phyloP scores from a whole-genome alignment of 106 monocot genomes.

The Dendrobium chrysotoxum region DNA sequence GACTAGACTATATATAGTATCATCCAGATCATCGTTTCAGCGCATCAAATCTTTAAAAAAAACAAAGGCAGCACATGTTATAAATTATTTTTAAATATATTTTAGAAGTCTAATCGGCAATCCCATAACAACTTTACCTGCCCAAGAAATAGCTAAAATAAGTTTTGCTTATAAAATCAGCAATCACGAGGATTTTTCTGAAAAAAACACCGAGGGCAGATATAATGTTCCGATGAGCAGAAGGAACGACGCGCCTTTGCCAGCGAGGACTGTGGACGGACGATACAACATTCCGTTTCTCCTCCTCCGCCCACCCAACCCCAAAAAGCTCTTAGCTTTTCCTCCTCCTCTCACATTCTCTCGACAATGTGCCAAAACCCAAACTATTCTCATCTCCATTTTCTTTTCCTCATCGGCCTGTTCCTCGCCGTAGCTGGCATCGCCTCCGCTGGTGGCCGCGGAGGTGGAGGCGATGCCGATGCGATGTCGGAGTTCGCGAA shows the following conservation, averaged over 20 bases:
- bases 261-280: background rate
- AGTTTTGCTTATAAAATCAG: background rate
- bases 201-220: background rate
- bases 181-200: background rate
- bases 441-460: background rate
- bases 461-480: conserved; percentile 1
- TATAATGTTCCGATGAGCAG: background rate
- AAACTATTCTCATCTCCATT: background rate
- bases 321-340: background rate
- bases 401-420: background rate
- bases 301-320: background rate
- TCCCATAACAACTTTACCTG: too few relatives aligned
- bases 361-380: background rate
- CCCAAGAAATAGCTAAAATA: background rate
- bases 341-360: background rate
- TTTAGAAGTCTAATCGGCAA: background rate
- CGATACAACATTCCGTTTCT: background rate
- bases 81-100: background rate
- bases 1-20: too few relatives aligned
- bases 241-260: conserved; percentile 2
- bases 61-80: background rate
- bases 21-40: too few relatives aligned
- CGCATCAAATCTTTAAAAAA: too few relatives aligned
- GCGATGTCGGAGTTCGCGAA: conserved; percentile 4
- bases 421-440: background rate